A percentile compares a stretch with the other conserved stretches of the same genome.
These are phyloP conservation scores for Fusarium sp. DNA, from an alignment of 2,329 filamentous ascomycete genomes.

Conservation along the genomic window DNA sequence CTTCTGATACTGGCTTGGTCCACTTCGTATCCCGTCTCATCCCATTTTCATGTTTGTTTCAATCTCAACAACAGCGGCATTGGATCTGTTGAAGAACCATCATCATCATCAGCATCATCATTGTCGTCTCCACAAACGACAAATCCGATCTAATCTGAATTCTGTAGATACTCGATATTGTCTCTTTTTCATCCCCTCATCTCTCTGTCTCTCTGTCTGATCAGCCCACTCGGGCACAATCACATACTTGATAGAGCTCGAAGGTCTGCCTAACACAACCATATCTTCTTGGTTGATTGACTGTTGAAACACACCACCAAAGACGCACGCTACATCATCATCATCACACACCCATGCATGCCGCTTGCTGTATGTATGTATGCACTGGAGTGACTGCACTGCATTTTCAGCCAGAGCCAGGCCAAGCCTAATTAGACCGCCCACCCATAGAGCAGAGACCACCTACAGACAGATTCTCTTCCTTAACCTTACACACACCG, in stretches of 20 bases:
- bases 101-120: constrained; percentile 17
- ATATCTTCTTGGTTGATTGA: background rate
- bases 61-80: constrained; percentile 21
- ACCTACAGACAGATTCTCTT: background rate
- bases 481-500: constrained; percentile 27
- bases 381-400: constrained; percentile 14
- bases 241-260: background rate
- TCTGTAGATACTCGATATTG: background rate
- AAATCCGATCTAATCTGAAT: background rate
- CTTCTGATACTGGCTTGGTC: constrained; percentile 23
- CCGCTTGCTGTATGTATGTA: background rate
- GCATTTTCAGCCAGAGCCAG: constrained; percentile 25
- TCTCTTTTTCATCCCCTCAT: constrained; percentile 8
- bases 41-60: constrained; percentile 32
- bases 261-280: constrained; percentile 7
- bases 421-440: constrained; percentile 32
- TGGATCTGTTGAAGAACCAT: constrained; percentile 1
- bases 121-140: constrained; percentile 15
- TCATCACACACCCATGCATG: constrained; percentile 23
- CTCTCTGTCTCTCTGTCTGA: background rate
- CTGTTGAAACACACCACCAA: constrained; percentile 32
- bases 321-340: constrained; percentile 30
- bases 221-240: constrained; percentile 26
- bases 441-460: constrained; percentile 19
- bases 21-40: constrained; percentile 22